These are phyloP conservation scores for Trichoderma gracile DNA, from an alignment of 2,329 filamentous ascomycete species.

Conservation along the genomic window DNA sequence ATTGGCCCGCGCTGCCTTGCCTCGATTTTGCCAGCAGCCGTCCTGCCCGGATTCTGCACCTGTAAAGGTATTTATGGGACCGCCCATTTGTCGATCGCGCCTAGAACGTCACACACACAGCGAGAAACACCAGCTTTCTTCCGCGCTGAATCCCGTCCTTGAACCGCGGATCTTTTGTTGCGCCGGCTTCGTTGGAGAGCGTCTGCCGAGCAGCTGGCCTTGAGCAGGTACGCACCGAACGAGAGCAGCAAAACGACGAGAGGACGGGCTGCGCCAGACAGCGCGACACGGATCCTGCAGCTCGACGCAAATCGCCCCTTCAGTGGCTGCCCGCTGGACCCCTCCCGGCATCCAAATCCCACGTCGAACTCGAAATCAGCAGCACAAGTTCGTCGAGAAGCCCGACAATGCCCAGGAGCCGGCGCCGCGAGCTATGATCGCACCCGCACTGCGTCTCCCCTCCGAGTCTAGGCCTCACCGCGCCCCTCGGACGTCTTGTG, in stretches of 20 bases:
- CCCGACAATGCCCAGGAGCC: slow-evolving; percentile 20
- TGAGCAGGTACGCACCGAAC: background rate
- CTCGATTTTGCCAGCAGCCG: background rate
- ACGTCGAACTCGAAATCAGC: background rate
- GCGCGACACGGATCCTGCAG: background rate
- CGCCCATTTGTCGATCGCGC: slow-evolving; percentile 15
- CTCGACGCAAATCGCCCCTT: background rate
- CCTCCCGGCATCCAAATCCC: background rate
- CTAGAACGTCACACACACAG: slow-evolving; percentile 16
- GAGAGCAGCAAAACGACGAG: background rate
- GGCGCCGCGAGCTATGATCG: slow-evolving; percentile 25
- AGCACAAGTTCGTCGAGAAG: too few relatives aligned
- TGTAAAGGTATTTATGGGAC: slow-evolving; percentile 6
- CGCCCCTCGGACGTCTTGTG: slow-evolving; percentile 15
- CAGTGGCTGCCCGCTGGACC: background rate
- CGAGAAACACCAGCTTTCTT: background rate
- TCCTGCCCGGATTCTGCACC: background rate
- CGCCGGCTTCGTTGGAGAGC: slow-evolving; percentile 7
- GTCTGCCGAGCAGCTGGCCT: background rate
- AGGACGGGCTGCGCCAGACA: background rate
- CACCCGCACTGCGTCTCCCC: slow-evolving; percentile 16
- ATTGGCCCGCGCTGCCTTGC: background rate
- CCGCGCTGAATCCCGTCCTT: slow-evolving; percentile 2
- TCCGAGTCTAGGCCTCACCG: slow-evolving; percentile 7
- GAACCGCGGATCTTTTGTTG: background rate